A percentile compares a stretch with the other conserved stretches of the same genome.
Conservation (phyloP, 345 rosid species). For the Moricandia arvensis region DNA sequence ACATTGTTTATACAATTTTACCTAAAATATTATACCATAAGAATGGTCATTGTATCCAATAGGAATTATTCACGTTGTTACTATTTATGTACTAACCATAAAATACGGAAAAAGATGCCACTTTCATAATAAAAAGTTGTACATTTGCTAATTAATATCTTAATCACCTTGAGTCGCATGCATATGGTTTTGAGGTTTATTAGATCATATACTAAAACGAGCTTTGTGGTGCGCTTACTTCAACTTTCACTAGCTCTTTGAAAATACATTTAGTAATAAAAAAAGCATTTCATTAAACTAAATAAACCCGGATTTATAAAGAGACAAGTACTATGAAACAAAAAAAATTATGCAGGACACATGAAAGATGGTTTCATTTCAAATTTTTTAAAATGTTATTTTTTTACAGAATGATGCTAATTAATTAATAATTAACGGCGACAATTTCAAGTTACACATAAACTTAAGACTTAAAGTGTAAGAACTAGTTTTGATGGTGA, state of each 20-base stretch:
- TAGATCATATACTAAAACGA: not conserved
- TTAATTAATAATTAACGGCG: not conserved
- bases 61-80: slow-evolving; percentile 9
- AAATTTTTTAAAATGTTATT: not conserved
- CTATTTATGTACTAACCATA: not conserved
- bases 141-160: not conserved
- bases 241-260: slow-evolving; percentile 32
- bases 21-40: not conserved
- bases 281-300: not conserved
- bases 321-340: slow-evolving; percentile 6
- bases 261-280: not conserved
- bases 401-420: slow-evolving; percentile 20
- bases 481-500: slow-evolving; percentile 12
- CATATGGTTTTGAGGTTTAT: slow-evolving; percentile 3
- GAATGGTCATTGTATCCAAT: not conserved
- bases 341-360: not conserved
- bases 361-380: slow-evolving; percentile 4
- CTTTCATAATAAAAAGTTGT: not conserved
- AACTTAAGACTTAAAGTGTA: not conserved
- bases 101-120: slow-evolving; percentile 11
- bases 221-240: slow-evolving; percentile 35
- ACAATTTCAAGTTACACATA: slow-evolving; percentile 16
- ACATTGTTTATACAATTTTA: not conserved
- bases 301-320: not conserved
- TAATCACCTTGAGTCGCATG: slow-evolving; percentile 20